phyloP scores from a whole-genome alignment of 805 yeast genomes.

The Lipomyces yamanashiensis region DNA sequence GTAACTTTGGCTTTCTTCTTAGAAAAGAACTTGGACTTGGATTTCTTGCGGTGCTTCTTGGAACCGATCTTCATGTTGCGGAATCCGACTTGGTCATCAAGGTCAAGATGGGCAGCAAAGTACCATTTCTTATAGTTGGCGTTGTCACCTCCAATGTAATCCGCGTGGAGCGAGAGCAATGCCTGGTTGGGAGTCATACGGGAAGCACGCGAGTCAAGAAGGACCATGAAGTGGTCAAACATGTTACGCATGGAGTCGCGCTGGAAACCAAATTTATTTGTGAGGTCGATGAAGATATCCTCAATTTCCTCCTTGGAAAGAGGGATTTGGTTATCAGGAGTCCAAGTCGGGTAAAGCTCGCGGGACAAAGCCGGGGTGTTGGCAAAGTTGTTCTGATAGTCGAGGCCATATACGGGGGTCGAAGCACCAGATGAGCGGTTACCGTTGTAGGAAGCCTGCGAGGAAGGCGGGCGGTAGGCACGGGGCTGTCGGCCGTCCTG shows the following conservation, averaged over 20 bases:
- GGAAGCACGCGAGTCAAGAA: constrained; percentile 85
- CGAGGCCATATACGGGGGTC: constrained; percentile 86
- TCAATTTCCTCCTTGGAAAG: constrained; percentile 68
- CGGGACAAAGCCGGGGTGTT: constrained; percentile 32
- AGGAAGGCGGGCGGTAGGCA: constrained; percentile 44
- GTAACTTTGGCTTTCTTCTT: constrained; percentile 51
- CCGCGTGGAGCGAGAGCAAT: constrained; percentile 76
- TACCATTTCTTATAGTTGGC: constrained; percentile 92
- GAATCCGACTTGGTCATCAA: constrained; percentile 71
- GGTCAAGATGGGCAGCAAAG: constrained; percentile 79
- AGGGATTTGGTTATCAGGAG: constrained; percentile 87
- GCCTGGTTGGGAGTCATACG: constrained; percentile 76
- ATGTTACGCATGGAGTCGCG: constrained; percentile 75
- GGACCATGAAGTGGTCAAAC: constrained; percentile 77
- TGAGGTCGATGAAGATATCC: constrained; percentile 61
- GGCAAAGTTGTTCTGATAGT: constrained; percentile 43
- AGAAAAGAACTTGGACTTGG: constrained; percentile 41
- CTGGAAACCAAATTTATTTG: constrained; percentile 82
- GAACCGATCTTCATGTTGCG: constrained; percentile 60
- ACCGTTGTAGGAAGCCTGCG: constrained; percentile 78
- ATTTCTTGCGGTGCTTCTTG: constrained; percentile 55
- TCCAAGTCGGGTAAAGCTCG: constrained; percentile 99
- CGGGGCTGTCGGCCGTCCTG: constrained; percentile 40
- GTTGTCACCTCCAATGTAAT: constrained; percentile 88
- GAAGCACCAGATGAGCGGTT: constrained; percentile 91